These are phyloP conservation scores for Rhodotorula sp. DNA, from an alignment of 1,284 basidiomycete species.

Conservation along the genomic window DNA sequence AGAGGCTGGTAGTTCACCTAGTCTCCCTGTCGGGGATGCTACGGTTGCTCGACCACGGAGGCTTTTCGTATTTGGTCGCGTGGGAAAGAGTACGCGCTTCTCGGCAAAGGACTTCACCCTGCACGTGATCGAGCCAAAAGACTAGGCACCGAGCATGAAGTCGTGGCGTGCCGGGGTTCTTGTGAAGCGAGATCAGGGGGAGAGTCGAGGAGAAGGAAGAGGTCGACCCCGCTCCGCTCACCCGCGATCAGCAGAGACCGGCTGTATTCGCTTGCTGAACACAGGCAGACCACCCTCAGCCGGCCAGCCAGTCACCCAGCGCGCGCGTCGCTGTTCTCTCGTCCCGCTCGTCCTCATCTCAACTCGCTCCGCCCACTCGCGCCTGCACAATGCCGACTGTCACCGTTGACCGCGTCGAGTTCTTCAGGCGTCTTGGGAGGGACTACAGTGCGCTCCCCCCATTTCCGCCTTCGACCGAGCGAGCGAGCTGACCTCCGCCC, in stretches of 20 bases:
- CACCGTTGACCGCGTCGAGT: conserved; percentile 90
- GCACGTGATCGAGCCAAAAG: too few relatives aligned
- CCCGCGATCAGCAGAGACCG: too few relatives aligned
- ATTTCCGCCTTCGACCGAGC: background rate
- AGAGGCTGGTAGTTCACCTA: too few relatives aligned
- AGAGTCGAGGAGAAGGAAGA: background rate
- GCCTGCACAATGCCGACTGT: conserved; percentile 74
- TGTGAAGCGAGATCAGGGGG: background rate
- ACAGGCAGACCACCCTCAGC: background rate
- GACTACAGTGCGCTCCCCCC: conserved; percentile 67
- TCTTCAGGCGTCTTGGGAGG: conserved; percentile 81
- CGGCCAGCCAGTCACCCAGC: background rate
- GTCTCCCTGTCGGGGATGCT: too few relatives aligned
- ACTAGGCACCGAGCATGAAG: too few relatives aligned
- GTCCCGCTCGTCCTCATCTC: background rate
- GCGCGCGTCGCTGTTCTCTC: background rate
- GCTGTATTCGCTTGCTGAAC: background rate
- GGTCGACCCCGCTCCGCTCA: background rate
- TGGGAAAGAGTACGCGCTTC: too few relatives aligned
- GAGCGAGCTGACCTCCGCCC: background rate
- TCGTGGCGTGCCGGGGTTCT: too few relatives aligned
- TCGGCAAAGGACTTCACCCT: too few relatives aligned
- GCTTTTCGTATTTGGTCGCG: too few relatives aligned
- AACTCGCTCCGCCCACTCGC: background rate
- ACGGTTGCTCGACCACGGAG: too few relatives aligned